Evolutionary conservation across 2,329 filamentous ascomycete genomes (phyloP), one percentile per base, ranked within the genome.

Genomic region (Penicillium sp.): DNA sequence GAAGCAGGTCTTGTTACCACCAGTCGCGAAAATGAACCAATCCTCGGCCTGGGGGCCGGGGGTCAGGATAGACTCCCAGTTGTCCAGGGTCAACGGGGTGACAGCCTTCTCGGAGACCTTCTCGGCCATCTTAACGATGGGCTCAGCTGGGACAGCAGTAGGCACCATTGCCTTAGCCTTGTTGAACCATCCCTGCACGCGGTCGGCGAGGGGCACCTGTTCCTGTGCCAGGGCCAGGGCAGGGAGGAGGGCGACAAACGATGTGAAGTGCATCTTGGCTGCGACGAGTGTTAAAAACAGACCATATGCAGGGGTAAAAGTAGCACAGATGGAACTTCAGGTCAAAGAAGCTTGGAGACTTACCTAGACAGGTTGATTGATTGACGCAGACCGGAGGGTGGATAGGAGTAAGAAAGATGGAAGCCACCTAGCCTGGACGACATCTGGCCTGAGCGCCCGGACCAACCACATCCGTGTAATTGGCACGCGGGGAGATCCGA

Each of bases 1-100:
- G 64, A 80, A 86, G 75, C 86, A 88, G 37, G 84, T 86, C 72
- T 82, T 82, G 75, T 88, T 88, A 45, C 84, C 85, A 58, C 86
- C 86, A 5, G 84, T 87, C 45, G 86, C 71, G 68, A 79, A 86
- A 52, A 88, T 71, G 62, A 86, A 74, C 84, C 84, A 88, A 79
- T 83, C 67, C 78, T 82, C 45, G 71, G 75, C 58, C 74, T 70
- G 56, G 3, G 67, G 62, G 26, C 72, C 67, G 19, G 77, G 75
- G 37, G 71, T 77, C 35, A 88, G 69, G 49, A 83, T 71, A 48
- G 79, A 71, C 66, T 83, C 76, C 80, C 83, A 86, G 77, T 86
- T 88, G 59, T 79, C 76, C 60, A 83, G 66, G 44, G 79, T 85
- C 57, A 88, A 69, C 13, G 73, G 70, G 55, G 82, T 77, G 63